Evolutionary conservation across 176 grass and related monocot species (phyloP).

Genomic region (Avena sativa): DNA sequence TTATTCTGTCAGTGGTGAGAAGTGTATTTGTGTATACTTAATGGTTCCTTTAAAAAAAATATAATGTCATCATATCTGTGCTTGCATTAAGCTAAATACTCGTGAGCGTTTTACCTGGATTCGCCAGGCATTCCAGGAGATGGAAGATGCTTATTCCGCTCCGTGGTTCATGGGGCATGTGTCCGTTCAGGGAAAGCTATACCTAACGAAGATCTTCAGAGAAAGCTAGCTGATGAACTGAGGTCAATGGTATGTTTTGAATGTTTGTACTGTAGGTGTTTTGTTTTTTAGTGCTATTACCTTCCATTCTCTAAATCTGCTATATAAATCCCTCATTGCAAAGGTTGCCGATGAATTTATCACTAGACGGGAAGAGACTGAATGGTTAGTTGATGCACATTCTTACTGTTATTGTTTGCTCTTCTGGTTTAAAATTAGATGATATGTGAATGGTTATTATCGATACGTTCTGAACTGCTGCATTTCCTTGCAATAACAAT

Average conservation of each 20-base stretch:
- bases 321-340: constrained; percentile 26
- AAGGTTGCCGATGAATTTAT: constrained; percentile 91
- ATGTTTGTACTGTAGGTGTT: background rate
- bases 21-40: background rate
- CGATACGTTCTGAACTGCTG: background rate
- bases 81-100: background rate
- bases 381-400: constrained; percentile 66
- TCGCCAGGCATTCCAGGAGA: constrained; percentile 85
- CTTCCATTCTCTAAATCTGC: background rate
- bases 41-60: constrained; percentile 10
- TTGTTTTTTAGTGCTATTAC: constrained; percentile 13
- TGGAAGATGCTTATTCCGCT: constrained; percentile 45
- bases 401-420: constrained; percentile 19
- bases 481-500: background rate
- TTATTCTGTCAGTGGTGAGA: constrained; percentile 84
- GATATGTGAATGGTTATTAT: background rate
- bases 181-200: constrained; percentile 53
- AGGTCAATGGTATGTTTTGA: constrained; percentile 62
- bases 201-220: constrained; percentile 75
- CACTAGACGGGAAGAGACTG: constrained; percentile 71
- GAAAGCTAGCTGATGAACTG: constrained; percentile 85
- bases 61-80: background rate
- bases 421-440: background rate
- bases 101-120: constrained; percentile 38
- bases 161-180: constrained; percentile 78